Evolutionary conservation across 2,329 filamentous ascomycete genomes (phyloP).

Genomic region (Talaromyces marneffei): DNA sequence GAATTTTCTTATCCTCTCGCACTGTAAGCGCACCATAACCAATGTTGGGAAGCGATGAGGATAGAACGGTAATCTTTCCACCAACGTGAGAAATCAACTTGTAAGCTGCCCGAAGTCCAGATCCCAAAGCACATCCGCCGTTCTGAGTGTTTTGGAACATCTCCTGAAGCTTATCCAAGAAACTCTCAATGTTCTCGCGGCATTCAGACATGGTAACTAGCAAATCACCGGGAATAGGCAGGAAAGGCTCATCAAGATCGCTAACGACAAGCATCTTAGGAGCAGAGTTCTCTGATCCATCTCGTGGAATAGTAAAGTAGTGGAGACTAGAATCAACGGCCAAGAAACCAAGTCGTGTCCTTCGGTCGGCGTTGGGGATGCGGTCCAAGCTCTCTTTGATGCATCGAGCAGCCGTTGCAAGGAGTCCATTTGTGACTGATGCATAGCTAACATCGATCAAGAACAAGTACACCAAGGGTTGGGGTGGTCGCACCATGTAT

Average conservation of each 20-base stretch:
- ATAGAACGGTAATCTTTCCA: slow-evolving; percentile 89
- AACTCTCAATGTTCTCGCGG: slow-evolving; percentile 82
- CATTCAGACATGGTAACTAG: slow-evolving; percentile 84
- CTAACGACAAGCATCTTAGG: slow-evolving; percentile 90
- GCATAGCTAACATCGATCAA: slow-evolving; percentile 91
- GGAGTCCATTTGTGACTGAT: slow-evolving; percentile 79
- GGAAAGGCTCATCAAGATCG: slow-evolving; percentile 91
- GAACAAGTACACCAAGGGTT: slow-evolving; percentile 93
- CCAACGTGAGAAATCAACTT: slow-evolving; percentile 92
- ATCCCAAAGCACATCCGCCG: slow-evolving; percentile 87
- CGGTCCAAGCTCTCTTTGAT: slow-evolving; percentile 91
- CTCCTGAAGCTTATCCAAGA: slow-evolving; percentile 81
- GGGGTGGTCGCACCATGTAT: slow-evolving; percentile 97
- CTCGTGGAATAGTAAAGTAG: slow-evolving; percentile 91
- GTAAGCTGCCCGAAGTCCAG: slow-evolving; percentile 84
- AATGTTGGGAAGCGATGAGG: slow-evolving; percentile 81
- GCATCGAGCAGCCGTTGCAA: slow-evolving; percentile 86
- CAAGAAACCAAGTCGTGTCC: slow-evolving; percentile 89
- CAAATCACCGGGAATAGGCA: slow-evolving; percentile 87
- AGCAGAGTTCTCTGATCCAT: slow-evolving; percentile 76
- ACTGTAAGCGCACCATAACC: slow-evolving; percentile 86
- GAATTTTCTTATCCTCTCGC: slow-evolving; percentile 91
- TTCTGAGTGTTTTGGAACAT: slow-evolving; percentile 97
- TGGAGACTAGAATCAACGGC: slow-evolving; percentile 91
- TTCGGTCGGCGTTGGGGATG: slow-evolving; percentile 95